phyloP scores from a whole-genome alignment of 1,139 yeast species.

The Kluyveromyces sp. region DNA sequence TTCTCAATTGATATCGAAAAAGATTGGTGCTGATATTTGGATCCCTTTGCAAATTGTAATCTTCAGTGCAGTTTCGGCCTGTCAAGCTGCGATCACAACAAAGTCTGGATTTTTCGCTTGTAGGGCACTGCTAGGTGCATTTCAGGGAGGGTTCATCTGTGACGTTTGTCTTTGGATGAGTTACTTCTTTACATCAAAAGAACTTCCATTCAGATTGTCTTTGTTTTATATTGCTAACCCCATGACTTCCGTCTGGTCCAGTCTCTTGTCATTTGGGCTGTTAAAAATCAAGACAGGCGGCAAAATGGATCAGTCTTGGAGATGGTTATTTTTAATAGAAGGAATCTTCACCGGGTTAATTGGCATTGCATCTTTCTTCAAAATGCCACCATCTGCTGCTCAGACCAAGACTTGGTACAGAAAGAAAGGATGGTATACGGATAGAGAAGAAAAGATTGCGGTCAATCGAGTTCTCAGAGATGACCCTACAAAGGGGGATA shows the following conservation, averaged over 20 bases:
- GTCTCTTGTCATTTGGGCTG: too few species aligned
- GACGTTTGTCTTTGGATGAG: background rate
- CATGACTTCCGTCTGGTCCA: background rate
- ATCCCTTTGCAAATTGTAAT: background rate
- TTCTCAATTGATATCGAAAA: background rate
- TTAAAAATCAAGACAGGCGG: too few species aligned
- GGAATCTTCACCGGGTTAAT: too few species aligned
- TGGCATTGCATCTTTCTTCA: too few species aligned
- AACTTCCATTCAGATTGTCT: background rate
- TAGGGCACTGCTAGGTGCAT: background rate
- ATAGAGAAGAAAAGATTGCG: too few species aligned
- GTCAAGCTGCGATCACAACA: background rate
- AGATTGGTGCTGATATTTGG: background rate
- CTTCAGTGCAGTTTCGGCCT: background rate
- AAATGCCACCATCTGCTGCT: too few species aligned
- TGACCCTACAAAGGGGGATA: too few species aligned
- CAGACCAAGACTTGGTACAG: too few species aligned
- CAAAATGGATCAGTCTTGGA: too few species aligned
- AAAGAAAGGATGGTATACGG: too few species aligned
- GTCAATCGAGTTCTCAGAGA: too few species aligned
- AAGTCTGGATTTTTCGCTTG: background rate
- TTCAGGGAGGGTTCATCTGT: background rate
- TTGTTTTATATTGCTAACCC: background rate
- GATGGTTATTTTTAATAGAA: too few species aligned
- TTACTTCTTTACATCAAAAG: background rate